Evolutionary conservation across 2,329 filamentous ascomycete species (phyloP).

Genomic region (Zopfia rhizophila): DNA sequence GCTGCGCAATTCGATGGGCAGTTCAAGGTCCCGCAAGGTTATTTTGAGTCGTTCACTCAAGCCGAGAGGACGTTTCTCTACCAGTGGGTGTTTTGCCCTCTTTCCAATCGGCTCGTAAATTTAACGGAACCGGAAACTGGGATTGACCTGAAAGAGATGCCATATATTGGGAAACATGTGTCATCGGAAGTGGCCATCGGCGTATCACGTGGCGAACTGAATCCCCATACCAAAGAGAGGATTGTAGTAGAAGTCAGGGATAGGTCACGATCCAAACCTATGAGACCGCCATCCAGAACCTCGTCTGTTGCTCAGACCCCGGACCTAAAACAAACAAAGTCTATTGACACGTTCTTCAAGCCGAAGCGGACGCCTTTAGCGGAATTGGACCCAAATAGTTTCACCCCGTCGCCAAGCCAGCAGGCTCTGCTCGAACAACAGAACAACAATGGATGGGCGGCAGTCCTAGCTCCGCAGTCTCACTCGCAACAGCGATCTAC

Average conservation of each 20-base stretch:
- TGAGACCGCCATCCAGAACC: slow-evolving; percentile 49
- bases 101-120: slow-evolving; percentile 75
- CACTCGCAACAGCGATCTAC: slow-evolving; percentile 38
- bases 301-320: slow-evolving; percentile 49
- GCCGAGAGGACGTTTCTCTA: slow-evolving; percentile 94
- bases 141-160: slow-evolving; percentile 74
- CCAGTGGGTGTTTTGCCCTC: slow-evolving; percentile 92
- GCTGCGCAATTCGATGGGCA: slow-evolving; percentile 92
- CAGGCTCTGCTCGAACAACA: slow-evolving; percentile 67
- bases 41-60: slow-evolving; percentile 81
- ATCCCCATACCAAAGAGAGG: slow-evolving; percentile 86
- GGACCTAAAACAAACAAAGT: slow-evolving; percentile 68
- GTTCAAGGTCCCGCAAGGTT: slow-evolving; percentile 80
- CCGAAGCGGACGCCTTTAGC: slow-evolving; percentile 70
- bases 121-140: slow-evolving; percentile 74
- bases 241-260: slow-evolving; percentile 53
- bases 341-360: slow-evolving; percentile 74
- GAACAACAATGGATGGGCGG: slow-evolving; percentile 63
- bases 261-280: slow-evolving; percentile 43
- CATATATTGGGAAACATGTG: slow-evolving; percentile 82
- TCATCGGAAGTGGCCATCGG: slow-evolving; percentile 74
- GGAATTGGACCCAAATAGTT: slow-evolving; percentile 74
- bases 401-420: slow-evolving; percentile 74
- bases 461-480: slow-evolving; percentile 59
- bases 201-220: slow-evolving; percentile 82